Evolutionary conservation across 257 asterid genomes (phyloP).

Genomic region (Cordia subcordata): DNA sequence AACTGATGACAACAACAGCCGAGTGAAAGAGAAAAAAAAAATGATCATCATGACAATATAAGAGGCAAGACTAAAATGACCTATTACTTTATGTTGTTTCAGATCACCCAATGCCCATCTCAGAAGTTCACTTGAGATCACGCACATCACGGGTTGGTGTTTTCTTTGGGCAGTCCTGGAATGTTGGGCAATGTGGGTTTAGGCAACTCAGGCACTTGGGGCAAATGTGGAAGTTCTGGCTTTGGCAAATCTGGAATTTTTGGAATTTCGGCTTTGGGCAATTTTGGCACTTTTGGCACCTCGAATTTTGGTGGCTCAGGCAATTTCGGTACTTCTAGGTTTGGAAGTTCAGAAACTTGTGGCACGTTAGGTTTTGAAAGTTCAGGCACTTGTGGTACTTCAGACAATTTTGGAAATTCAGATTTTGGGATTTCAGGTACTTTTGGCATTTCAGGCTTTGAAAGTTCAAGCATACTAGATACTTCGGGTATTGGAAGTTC

Average conservation of each 20-base stretch:
- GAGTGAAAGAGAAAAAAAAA: too few species aligned
- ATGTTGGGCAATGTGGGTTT: neutral
- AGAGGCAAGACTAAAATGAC: too few species aligned
- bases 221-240: too few species aligned
- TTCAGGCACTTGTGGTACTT: neutral
- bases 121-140: too few species aligned
- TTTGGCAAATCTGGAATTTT: too few species aligned
- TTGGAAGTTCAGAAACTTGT: neutral
- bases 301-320: neutral
- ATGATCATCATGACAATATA: too few species aligned
- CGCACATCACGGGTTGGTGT: too few species aligned
- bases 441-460: neutral
- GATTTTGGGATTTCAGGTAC: neutral
- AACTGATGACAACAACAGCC: too few species aligned
- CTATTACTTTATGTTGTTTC: too few species aligned
- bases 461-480: neutral
- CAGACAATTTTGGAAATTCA: too few species aligned
- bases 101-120: too few species aligned
- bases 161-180: constrained; percentile 10
- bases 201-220: neutral
- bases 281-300: too few species aligned
- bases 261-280: neutral
- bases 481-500: neutral
- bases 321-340: neutral
- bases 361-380: neutral